Percentiles rank a stretch among this genome's conserved stretches.
Conservation (phyloP, 768 basidiomycete species). For the Lactarius sanguifluus region DNA sequence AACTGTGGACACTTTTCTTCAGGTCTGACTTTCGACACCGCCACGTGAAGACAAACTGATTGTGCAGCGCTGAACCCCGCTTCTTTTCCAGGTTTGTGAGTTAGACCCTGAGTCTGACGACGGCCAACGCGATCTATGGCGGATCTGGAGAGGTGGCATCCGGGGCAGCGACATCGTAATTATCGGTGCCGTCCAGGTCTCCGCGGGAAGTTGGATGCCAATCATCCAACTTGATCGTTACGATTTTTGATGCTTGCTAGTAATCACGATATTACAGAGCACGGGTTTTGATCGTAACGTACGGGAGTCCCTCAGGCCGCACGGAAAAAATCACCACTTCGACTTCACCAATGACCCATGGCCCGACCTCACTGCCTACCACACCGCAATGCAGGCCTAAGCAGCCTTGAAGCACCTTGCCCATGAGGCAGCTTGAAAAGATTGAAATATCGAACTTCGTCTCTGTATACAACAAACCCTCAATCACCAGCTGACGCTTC, state of each 20-base stretch:
- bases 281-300: background rate
- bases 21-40: background rate
- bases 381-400: too few species aligned
- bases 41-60: background rate
- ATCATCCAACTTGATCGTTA: background rate
- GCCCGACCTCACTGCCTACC: too few species aligned
- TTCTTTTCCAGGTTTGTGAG: background rate
- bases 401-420: too few species aligned
- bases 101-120: background rate
- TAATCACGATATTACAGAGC: too few species aligned
- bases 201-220: background rate
- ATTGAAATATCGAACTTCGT: too few species aligned
- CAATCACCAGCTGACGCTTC: too few species aligned
- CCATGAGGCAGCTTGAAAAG: too few species aligned
- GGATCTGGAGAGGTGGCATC: background rate
- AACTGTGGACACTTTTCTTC: background rate
- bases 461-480: too few species aligned
- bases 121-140: background rate
- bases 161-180: background rate
- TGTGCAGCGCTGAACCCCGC: background rate
- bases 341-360: too few species aligned
- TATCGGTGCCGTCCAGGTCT: background rate
- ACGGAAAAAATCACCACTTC: too few species aligned
- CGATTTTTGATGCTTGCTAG: background rate
- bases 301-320: too few species aligned